phyloP scores from a whole-genome alignment of 2,329 filamentous ascomycete species.

The Leptoxyphium fumago region DNA sequence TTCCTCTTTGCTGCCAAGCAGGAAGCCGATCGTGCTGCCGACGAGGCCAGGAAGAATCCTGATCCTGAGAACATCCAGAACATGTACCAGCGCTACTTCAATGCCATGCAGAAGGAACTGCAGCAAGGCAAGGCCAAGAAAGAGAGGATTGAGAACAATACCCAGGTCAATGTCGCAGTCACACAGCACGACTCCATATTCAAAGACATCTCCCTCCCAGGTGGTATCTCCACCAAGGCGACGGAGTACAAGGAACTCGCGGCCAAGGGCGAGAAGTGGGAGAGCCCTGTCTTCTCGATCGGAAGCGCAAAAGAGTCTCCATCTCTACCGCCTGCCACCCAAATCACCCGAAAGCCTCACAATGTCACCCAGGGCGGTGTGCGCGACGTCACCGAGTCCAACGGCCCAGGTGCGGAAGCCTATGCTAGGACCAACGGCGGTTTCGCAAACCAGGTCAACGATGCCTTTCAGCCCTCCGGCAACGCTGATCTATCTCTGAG shows the following conservation, averaged over 20 bases:
- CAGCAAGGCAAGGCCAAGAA: constrained; percentile 68
- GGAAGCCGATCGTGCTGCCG: constrained; percentile 61
- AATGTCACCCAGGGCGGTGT: constrained; percentile 24
- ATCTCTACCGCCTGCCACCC: constrained; percentile 47
- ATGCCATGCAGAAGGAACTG: constrained; percentile 58
- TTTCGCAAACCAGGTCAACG: constrained; percentile 32
- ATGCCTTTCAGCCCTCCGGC: constrained; percentile 20
- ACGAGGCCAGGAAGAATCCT: constrained; percentile 44
- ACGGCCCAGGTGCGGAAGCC: constrained; percentile 1
- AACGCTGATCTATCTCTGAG: neutral
- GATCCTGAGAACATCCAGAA: constrained; percentile 63
- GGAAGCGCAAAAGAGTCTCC: constrained; percentile 60
- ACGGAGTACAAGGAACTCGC: constrained; percentile 86
- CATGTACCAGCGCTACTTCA: constrained; percentile 74
- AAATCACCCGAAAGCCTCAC: constrained; percentile 46
- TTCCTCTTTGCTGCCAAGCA: constrained; percentile 63
- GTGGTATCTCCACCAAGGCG: constrained; percentile 82
- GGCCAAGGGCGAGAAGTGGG: constrained; percentile 79
- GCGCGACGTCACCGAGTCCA: constrained; percentile 11
- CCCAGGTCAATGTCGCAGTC: constrained; percentile 64
- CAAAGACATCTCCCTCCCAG: constrained; percentile 70
- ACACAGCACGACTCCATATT: constrained; percentile 87
- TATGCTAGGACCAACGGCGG: constrained; percentile 4
- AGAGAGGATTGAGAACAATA: constrained; percentile 32
- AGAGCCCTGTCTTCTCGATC: constrained; percentile 84